These are phyloP conservation scores for Metschnikowia noctiluminum DNA, from an alignment of 805 yeast species.

Conservation along the genomic window DNA sequence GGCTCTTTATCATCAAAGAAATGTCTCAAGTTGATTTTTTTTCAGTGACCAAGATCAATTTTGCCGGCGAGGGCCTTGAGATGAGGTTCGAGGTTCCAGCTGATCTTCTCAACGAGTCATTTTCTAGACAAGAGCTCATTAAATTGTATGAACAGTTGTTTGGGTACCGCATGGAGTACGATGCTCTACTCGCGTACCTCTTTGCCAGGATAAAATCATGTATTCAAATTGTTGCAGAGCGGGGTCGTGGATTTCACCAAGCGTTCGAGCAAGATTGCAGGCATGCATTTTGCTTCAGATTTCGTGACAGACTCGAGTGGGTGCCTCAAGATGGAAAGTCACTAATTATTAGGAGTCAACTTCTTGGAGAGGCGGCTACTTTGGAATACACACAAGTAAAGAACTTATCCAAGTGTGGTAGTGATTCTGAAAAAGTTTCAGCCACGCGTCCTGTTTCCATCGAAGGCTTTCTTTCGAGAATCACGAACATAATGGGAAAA, in stretches of 20 bases:
- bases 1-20: constrained; percentile 59
- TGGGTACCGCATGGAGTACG: constrained; percentile 26
- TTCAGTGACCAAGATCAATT: constrained; percentile 29
- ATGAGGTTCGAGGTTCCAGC: constrained; percentile 48
- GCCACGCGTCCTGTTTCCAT: constrained; percentile 62
- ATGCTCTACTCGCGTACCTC: constrained; percentile 36
- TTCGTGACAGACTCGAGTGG: constrained; percentile 72
- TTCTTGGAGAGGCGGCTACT: constrained; percentile 38
- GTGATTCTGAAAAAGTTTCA: constrained; percentile 18
- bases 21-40: constrained; percentile 37
- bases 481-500: constrained; percentile 50
- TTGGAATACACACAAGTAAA: constrained; percentile 53
- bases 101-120: constrained; percentile 10
- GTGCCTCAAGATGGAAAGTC: constrained; percentile 25
- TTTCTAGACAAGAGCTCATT: constrained; percentile 7
- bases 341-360: constrained; percentile 28
- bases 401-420: background rate
- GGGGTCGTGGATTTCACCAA: background rate
- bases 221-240: background rate
- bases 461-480: constrained; percentile 74
- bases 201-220: constrained; percentile 28
- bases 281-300: constrained; percentile 55
- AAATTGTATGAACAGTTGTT: constrained; percentile 9
- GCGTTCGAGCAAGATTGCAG: constrained; percentile 22
- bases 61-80: constrained; percentile 46